Evolutionary conservation across 2,329 filamentous ascomycete species (phyloP).

Genomic region (Alternaria hordeiaustralica): DNA sequence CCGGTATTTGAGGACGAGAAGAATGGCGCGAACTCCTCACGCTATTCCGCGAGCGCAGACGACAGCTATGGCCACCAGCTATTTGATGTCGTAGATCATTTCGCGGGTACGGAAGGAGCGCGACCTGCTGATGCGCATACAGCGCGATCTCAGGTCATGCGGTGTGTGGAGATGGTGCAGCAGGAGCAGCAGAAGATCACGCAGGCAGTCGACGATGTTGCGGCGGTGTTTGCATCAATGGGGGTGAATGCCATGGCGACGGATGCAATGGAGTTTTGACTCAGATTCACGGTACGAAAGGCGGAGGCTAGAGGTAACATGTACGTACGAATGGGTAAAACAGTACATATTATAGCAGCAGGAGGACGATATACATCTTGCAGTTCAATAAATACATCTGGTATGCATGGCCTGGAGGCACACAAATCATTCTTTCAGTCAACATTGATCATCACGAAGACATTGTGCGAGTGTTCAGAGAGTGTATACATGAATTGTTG

Average conservation of each 20-base stretch:
- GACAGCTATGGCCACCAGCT: not conserved
- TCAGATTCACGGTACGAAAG: not conserved
- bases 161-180: not conserved
- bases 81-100: not conserved
- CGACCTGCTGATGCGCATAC: not conserved
- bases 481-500: not conserved
- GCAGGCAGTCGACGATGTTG: not conserved
- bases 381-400: fast-evolving
- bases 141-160: not conserved
- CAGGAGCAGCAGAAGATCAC: not conserved
- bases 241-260: not conserved
- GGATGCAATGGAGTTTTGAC: not conserved
- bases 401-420: not conserved
- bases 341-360: fast-evolving
- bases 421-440: not conserved
- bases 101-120: not conserved
- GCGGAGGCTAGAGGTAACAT: not conserved
- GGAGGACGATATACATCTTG: no score
- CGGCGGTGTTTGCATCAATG: not conserved
- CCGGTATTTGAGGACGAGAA: not conserved
- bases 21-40: no score
- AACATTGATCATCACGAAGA: not conserved
- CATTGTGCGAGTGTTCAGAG: not conserved
- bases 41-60: not conserved
- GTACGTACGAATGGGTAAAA: fast-evolving